Evolutionary conservation across 2,329 filamentous ascomycete species (phyloP), one percentile per base, ranked within the genome.

Genomic region (Pestalotiopsis sp.): DNA sequence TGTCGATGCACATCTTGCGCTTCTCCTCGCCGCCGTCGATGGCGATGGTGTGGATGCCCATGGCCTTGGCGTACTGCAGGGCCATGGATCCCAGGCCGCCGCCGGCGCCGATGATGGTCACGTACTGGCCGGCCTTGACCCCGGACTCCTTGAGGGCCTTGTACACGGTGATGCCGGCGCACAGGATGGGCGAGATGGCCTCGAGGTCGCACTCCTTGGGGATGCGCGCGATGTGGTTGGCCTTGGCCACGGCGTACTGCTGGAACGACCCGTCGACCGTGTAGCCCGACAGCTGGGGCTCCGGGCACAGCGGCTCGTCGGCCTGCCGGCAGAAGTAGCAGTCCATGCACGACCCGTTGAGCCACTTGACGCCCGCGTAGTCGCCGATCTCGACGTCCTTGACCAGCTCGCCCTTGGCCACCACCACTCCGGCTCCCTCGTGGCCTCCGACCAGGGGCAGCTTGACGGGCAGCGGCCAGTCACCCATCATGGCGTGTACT

Each of bases 201-300:
- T 95, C 94, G 59, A 97, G 90, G 69, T 89, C 85, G 71, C 91
- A 88, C 17, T 92, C 89, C 81, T 95, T 92, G 73, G 93, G 92
- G 72, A 98, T 91, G 73, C 91, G 90, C 36, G 94, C 93, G 17
- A 96, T 90, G 80, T 97, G 93, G 20, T 92, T 89, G 17, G 94
- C 94, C 81, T 97, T 97, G 74, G 91, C 94, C 73, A 97, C 89
- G 80, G 89, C 90, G 84, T 97, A 98, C 85, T 97, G 91, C 85
- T 98, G 95, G 88, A 98, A 98, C 57, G 91, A 91, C 39, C 95
- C 95, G 79, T 97, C 93, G 78, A 97, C 94, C 4, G 93, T 97
- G 87, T 97, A 97, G 68, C 95, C 95, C 0, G 94, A 97, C 56
- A 97, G 88, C 45, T 87, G 83, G 31, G 93, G 89, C 69, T 92